phyloP scores from a whole-genome alignment of 1,139 yeast genomes.

The Candida sp. region DNA sequence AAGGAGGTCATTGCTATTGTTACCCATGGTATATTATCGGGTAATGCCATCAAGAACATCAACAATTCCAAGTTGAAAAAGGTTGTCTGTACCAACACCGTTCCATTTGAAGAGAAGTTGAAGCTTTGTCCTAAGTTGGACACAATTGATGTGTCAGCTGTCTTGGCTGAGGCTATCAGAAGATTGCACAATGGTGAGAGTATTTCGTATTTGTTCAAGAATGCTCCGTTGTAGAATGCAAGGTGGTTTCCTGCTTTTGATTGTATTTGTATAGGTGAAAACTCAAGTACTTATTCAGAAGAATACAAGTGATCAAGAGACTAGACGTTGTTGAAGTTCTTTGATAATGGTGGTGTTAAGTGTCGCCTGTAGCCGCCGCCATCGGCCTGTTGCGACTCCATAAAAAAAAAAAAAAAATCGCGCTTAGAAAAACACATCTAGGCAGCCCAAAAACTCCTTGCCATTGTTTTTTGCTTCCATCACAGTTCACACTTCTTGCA shows the following conservation, averaged over 20 bases:
- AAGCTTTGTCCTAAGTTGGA: conserved; percentile 59
- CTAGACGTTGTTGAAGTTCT: too few species aligned
- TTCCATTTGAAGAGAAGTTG: conserved; percentile 64
- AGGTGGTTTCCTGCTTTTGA: too few species aligned
- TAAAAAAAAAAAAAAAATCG: too few species aligned
- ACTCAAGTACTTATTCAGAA: too few species aligned
- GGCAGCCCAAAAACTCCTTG: background rate
- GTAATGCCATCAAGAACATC: conserved; percentile 67
- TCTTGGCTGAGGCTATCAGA: conserved; percentile 80
- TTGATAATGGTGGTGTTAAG: too few species aligned
- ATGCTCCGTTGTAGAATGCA: conserved; percentile 28
- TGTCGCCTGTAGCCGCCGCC: too few species aligned
- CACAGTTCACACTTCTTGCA: background rate
- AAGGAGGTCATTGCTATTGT: conserved; percentile 76
- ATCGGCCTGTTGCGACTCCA: too few species aligned
- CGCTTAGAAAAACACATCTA: too few species aligned
- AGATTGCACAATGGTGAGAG: conserved; percentile 87
- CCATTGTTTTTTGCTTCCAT: too few species aligned
- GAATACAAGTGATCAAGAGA: too few species aligned
- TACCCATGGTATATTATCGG: conserved; percentile 81
- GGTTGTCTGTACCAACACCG: conserved; percentile 77
- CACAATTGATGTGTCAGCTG: conserved; percentile 72
- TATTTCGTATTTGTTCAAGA: conserved; percentile 71
- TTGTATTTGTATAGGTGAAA: background rate
- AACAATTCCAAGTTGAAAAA: conserved; percentile 59